These are phyloP conservation scores for Saccharomycopsis crataegensis DNA, from an alignment of 1,139 yeast species.

Conservation along the genomic window DNA sequence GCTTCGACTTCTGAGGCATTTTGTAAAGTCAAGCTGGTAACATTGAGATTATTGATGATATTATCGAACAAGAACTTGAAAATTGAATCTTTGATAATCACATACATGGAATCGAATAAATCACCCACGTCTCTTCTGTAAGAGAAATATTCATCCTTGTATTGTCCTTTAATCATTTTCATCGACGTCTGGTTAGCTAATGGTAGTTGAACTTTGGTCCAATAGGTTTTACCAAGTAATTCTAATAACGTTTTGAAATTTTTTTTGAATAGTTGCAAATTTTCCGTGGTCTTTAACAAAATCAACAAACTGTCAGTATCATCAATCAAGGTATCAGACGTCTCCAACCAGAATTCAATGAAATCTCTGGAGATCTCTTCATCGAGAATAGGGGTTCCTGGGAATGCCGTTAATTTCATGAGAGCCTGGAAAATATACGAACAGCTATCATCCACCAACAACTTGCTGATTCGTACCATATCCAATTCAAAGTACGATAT, in stretches of 20 bases:
- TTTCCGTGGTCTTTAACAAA: slow-evolving; percentile 28
- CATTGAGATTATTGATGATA: slow-evolving; percentile 28
- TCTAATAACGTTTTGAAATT: slow-evolving; percentile 36
- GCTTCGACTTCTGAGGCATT: slow-evolving; percentile 56
- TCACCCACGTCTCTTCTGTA: slow-evolving; percentile 73
- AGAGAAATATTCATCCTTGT: slow-evolving; percentile 49
- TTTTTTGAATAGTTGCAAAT: slow-evolving; percentile 25
- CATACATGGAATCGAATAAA: slow-evolving; percentile 61
- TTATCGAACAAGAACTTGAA: slow-evolving; percentile 43
- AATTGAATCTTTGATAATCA: slow-evolving; percentile 51
- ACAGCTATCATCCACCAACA: slow-evolving; percentile 35
- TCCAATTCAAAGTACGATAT: slow-evolving; percentile 47
- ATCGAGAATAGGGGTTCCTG: slow-evolving; percentile 56
- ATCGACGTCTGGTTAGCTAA: slow-evolving; percentile 25
- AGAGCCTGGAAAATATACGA: slow-evolving; percentile 42
- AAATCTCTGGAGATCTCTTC: slow-evolving; percentile 64
- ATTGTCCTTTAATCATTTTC: slow-evolving; percentile 25
- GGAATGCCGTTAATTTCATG: slow-evolving; percentile 49
- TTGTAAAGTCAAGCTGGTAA: slow-evolving; percentile 16
- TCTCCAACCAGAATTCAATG: slow-evolving; percentile 73
- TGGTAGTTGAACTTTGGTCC: slow-evolving; percentile 49
- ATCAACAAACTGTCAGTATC: slow-evolving; percentile 40
- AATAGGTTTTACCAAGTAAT: slow-evolving; percentile 47
- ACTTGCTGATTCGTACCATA: slow-evolving; percentile 41
- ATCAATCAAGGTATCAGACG: slow-evolving; percentile 56